Evolutionary conservation across 805 yeast genomes (phyloP), one percentile per base, ranked within the genome.

Genomic region (Candida namnaoensis): DNA sequence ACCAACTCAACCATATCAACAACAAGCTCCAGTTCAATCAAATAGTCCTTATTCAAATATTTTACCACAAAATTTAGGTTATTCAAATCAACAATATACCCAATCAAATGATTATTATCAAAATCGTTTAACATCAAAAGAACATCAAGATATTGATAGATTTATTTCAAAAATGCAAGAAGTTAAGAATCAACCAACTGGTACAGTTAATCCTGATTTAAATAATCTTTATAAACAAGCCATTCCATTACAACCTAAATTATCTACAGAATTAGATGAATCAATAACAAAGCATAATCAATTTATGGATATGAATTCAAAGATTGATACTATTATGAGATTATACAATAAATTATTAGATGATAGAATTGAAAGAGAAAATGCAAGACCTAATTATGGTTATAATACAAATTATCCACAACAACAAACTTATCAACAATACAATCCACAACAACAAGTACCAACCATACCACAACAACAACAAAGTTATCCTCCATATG

Each of bases 261-360:
- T 87, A 36, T 80, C 80, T 42, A 67, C 68, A 36, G 72, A 82
- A 12, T 60, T 85, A 28, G 69, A 76, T 37, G 75, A 72, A 27
- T 68, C 86, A 3, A 69, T 73, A 30, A 71, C 72, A 33, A 80
- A 75, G 48, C 76, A 87, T 52, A 91, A 87, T 40, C 59, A 63
- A 19, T 72, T 80, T 46, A 72, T 83, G 47, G 86, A 83, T 38
- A 68, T 85, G 76, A 87, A 84, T 61, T 75, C 82, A 38, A 87
- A 88, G 52, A 72, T 88, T 41, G 80, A 84, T 41, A 80, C 88
- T 5, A 80, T 87, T 30, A 74, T 80, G 54, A 72, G 82, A 46
- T 66, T 82, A n/a, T 88, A 88, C 52, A 95, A 88, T 57, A 75
- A 74, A 45, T 70, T 83, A 39, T 66, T 88, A 44, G 95, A 88